These are phyloP conservation scores for Monilinia vaccinii-corymbosi DNA, from an alignment of 2,329 filamentous ascomycete species.

Conservation along the genomic window DNA sequence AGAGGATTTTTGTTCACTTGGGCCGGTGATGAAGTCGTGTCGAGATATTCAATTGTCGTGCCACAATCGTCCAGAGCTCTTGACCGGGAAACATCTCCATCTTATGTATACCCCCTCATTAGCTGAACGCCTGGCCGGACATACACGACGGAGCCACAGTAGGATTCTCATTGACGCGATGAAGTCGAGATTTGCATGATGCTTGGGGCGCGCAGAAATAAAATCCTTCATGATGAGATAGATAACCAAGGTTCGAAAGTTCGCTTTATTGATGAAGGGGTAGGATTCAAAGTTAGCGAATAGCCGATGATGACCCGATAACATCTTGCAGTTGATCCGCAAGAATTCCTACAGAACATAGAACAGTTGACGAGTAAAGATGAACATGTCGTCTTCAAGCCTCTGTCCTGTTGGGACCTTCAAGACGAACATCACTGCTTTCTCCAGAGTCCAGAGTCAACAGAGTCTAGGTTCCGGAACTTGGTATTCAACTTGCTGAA, in stretches of 20 bases:
- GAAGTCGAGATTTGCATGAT: not conserved
- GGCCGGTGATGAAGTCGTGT: no score
- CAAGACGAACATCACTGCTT: no score
- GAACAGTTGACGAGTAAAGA: no score
- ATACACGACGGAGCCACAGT: not conserved
- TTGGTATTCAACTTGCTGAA: not conserved
- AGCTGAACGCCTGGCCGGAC: not conserved
- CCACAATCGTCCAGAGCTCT: not conserved
- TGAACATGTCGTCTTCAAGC: not conserved
- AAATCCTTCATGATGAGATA: not conserved
- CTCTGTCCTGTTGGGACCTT: no score
- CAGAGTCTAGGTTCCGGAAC: not conserved
- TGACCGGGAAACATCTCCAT: not conserved
- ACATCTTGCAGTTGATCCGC: no score
- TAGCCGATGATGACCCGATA: not conserved
- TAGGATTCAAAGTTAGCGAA: not conserved
- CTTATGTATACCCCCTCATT: slow-evolving; percentile 2
- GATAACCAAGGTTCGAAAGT: not conserved
- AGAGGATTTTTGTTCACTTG: not conserved
- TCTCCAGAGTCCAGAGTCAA: no score
- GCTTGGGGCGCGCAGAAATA: slow-evolving; percentile 8
- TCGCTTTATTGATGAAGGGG: not conserved
- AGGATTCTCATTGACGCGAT: not conserved
- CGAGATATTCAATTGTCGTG: not conserved
- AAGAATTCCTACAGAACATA: no score